phyloP scores from a whole-genome alignment of 192 early-diverging fungal genomes.

The Entomortierella chlamydospora region DNA sequence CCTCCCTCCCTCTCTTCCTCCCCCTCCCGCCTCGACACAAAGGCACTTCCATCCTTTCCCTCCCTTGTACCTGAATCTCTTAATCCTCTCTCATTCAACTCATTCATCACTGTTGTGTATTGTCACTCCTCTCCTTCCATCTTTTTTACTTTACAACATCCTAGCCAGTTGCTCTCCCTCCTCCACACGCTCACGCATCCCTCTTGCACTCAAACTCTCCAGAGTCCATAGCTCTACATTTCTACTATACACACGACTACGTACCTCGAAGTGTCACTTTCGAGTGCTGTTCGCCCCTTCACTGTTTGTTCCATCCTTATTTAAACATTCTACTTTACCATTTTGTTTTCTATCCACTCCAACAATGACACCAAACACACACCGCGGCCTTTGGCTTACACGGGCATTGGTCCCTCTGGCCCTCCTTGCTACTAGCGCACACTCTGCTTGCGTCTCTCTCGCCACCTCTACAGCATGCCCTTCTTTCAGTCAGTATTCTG shows the following conservation, averaged over 20 bases:
- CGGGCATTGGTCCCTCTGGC: conserved; percentile 25
- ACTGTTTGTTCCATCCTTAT: not conserved
- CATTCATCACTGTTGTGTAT: conserved; percentile 1
- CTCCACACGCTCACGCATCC: not conserved
- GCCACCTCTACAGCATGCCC: conserved; percentile 20
- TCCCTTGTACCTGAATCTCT: not conserved
- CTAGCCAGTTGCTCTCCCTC: not conserved
- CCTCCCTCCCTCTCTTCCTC: not conserved
- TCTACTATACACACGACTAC: conserved; percentile 6
- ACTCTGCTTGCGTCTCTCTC: conserved; percentile 23
- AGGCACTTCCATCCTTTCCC: not conserved
- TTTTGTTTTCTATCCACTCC: not conserved
- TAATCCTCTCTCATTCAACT: not conserved
- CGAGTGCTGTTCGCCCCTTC: not conserved
- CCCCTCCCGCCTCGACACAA: conserved; percentile 1
- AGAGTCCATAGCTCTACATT: not conserved
- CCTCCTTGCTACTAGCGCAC: conserved; percentile 14
- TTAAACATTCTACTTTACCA: not conserved
- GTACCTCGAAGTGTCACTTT: not conserved
- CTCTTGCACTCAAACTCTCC: too few species aligned
- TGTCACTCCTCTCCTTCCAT: conserved; percentile 17
- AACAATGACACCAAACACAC: conserved; percentile 27
- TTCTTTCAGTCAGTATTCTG: not conserved
- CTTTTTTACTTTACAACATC: not conserved
- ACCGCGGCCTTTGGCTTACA: conserved; percentile 16